phyloP scores from a whole-genome alignment of 768 basidiomycete species.

The Daedalea quercina region DNA sequence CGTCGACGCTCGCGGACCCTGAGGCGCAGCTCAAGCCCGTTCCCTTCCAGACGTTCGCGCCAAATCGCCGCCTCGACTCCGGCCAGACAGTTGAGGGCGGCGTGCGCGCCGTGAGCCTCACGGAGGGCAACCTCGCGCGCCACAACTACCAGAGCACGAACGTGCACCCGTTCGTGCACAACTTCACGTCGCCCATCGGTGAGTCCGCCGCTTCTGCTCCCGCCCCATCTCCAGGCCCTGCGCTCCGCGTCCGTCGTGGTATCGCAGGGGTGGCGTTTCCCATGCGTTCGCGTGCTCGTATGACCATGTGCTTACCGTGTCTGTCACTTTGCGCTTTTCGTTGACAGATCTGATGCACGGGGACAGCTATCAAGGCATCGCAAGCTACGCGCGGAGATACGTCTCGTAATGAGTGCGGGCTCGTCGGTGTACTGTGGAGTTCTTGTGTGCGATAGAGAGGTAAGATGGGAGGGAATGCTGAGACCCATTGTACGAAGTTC shows the following conservation, averaged over 20 bases:
- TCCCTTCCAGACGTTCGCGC: slow-evolving; percentile 14
- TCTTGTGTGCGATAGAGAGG: no score
- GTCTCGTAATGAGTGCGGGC: no score
- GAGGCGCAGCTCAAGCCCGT: background rate
- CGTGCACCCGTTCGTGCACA: slow-evolving; percentile 45
- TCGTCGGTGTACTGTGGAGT: no score
- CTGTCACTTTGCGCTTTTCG: background rate
- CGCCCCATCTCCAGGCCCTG: no score
- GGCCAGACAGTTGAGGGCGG: slow-evolving; percentile 15
- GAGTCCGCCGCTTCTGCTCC: no score
- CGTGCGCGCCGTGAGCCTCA: slow-evolving; percentile 22
- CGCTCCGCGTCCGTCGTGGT: no score
- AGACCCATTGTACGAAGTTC: no score
- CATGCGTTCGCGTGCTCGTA: background rate
- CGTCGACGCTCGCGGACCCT: slow-evolving; percentile 1
- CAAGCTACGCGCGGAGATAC: background rate
- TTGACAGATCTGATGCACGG: slow-evolving; percentile 3
- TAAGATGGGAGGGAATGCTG: no score
- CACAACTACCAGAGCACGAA: slow-evolving; percentile 29
- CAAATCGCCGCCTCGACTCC: slow-evolving; percentile 19
- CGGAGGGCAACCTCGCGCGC: slow-evolving; percentile 38
- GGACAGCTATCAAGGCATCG: slow-evolving; percentile 1
- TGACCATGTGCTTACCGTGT: background rate
- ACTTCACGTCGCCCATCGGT: slow-evolving; percentile 71
- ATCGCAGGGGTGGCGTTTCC: background rate